Percentiles rank a stretch among this genome's conserved stretches.
Conservation (phyloP, 306 rosid genomes). For the Cicer pinnatifidum region DNA sequence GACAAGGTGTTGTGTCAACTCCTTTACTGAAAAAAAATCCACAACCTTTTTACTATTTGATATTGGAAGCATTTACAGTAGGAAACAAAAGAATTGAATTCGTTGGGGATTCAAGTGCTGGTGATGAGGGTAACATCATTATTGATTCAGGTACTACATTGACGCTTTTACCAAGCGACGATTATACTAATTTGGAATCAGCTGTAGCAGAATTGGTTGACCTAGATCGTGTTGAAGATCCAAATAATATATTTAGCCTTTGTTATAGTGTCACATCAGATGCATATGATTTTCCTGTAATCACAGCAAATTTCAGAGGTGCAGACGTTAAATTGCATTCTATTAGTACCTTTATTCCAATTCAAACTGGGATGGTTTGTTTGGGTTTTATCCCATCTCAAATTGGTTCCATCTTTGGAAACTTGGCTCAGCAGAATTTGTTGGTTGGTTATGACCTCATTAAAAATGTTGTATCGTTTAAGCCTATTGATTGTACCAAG, state of each 20-base stretch:
- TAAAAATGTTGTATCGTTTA: too few relatives aligned
- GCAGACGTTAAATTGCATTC: too few relatives aligned
- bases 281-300: too few relatives aligned
- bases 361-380: constrained; percentile 37
- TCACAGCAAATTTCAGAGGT: too few relatives aligned
- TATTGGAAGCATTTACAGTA: too few relatives aligned
- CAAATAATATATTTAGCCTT: not conserved
- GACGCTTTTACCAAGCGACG: constrained; percentile 35
- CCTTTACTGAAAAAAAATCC: not conserved
- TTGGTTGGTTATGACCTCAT: constrained; percentile 60
- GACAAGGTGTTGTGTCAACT: constrained; percentile 10
- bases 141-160: constrained; percentile 9
- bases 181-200: constrained; percentile 39
- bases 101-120: not conserved
- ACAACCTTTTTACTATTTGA: not conserved
- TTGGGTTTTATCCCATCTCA: rapidly evolving
- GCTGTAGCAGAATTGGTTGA: constrained; percentile 7
- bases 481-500: constrained; percentile 41
- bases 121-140: constrained; percentile 13
- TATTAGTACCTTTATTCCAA: constrained; percentile 41
- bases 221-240: not conserved
- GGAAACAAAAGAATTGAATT: not conserved
- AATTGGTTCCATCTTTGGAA: constrained; percentile 49
- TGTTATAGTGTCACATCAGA: constrained; percentile 37
- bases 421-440: constrained; percentile 54